These are phyloP conservation scores for Apiospora saccharicola DNA, from an alignment of 2,329 filamentous ascomycete genomes.

Conservation along the genomic window DNA sequence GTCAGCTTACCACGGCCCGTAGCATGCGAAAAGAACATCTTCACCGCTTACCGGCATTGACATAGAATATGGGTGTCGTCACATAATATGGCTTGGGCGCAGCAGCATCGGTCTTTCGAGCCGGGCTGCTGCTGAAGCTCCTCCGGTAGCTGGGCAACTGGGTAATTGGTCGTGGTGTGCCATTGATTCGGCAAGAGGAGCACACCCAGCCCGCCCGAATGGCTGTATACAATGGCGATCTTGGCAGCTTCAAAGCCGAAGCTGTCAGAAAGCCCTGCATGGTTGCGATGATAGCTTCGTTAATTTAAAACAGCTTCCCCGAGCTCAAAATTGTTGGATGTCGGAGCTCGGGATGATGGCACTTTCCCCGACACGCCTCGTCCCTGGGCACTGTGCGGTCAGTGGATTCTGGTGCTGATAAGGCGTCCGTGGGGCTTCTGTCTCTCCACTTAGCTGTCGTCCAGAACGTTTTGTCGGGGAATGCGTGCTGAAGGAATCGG, in stretches of 20 bases:
- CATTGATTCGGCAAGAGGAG: background rate
- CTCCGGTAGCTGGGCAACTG: slow-evolving; percentile 3
- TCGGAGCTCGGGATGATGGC: background rate
- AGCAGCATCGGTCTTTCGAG: slow-evolving; percentile 28
- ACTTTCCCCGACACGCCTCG: slow-evolving; percentile 3
- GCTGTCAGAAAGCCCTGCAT: slow-evolving; percentile 21
- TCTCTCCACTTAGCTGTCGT: background rate
- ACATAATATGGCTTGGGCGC: slow-evolving; percentile 97
- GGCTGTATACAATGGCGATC: background rate
- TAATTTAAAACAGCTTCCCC: background rate
- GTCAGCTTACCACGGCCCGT: slow-evolving; percentile 32
- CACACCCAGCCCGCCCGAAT: slow-evolving; percentile 19
- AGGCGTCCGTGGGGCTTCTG: background rate
- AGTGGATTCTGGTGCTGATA: background rate
- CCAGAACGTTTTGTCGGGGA: slow-evolving; percentile 20
- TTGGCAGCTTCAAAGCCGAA: slow-evolving; percentile 17
- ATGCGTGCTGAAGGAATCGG: background rate
- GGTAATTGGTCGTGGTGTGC: background rate
- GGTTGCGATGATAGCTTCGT: slow-evolving; percentile 11
- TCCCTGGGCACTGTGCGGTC: background rate
- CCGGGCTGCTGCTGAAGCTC: slow-evolving; percentile 31
- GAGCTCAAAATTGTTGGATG: slow-evolving; percentile 9
- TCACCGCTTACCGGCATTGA: slow-evolving; percentile 79
- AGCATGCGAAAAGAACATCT: background rate
- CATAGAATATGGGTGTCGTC: slow-evolving; percentile 98